Conservation (phyloP, 306 rosid genomes). For the Vigna reflexopilosa region DNA sequence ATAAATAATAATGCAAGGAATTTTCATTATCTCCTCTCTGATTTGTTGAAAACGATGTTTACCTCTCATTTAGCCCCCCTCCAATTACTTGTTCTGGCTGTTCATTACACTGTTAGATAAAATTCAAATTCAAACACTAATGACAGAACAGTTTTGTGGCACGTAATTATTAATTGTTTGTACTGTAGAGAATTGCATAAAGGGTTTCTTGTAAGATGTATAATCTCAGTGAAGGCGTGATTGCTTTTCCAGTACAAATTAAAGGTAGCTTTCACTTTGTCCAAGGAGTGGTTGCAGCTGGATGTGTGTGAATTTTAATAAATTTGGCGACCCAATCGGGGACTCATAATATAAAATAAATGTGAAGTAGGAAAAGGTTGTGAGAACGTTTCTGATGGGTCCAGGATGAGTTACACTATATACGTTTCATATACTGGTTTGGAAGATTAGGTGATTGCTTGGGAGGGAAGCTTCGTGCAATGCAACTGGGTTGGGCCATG, state of each 20-base stretch:
- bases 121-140: background rate
- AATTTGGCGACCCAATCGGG: background rate
- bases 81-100: background rate
- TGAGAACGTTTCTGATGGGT: background rate
- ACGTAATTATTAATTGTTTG: background rate
- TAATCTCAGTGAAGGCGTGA: slow-evolving; percentile 12
- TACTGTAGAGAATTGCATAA: background rate
- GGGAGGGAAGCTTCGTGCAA: slow-evolving; percentile 44
- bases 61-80: background rate
- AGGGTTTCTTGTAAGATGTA: background rate
- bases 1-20: slow-evolving; percentile 40
- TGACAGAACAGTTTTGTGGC: too few species aligned
- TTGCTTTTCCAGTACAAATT: slow-evolving; percentile 34
- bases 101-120: background rate
- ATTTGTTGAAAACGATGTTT: slow-evolving; percentile 11
- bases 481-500: background rate
- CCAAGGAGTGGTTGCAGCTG: slow-evolving; percentile 51
- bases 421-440: background rate
- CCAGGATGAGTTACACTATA: background rate
- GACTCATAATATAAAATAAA: background rate
- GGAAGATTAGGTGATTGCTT: slow-evolving; percentile 36
- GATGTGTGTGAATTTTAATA: background rate
- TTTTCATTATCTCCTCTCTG: background rate
- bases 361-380: background rate
- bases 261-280: slow-evolving; percentile 47